Evolutionary conservation across 2,329 filamentous ascomycete genomes (phyloP).

Genomic region (Ceratocystis eucalypticola): DNA sequence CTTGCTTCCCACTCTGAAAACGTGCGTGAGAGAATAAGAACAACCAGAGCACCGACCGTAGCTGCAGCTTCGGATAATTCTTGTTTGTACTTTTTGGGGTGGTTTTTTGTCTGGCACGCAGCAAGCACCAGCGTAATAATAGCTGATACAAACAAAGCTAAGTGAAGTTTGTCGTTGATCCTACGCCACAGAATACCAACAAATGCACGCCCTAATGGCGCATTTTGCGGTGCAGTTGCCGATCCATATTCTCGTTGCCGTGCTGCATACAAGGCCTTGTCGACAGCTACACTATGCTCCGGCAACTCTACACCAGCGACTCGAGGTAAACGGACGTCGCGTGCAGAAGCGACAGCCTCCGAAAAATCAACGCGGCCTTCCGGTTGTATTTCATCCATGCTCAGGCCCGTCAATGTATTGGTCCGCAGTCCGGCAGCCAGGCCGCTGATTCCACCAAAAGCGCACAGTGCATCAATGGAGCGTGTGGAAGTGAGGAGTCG

Average conservation of each 20-base stretch:
- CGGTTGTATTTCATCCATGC: slow-evolving; percentile 35
- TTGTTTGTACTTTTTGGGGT: slow-evolving; percentile 39
- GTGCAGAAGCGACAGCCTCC: slow-evolving; percentile 33
- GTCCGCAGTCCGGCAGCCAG: slow-evolving; percentile 39
- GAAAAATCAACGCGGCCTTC: slow-evolving; percentile 35
- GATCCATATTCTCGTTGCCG: slow-evolving; percentile 7
- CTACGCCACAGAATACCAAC: slow-evolving; percentile 47
- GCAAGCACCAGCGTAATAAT: slow-evolving; percentile 62
- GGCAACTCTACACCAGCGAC: slow-evolving; percentile 18
- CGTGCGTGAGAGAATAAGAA: slow-evolving; percentile 66
- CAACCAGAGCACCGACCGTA: slow-evolving; percentile 61
- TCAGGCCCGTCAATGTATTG: slow-evolving; percentile 35
- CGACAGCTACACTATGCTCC: too few species aligned
- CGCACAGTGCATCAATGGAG: slow-evolving; percentile 35
- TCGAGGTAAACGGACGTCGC: slow-evolving; percentile 24
- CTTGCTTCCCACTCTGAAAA: slow-evolving; percentile 74
- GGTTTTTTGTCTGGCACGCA: slow-evolving; percentile 55
- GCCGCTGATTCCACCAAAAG: slow-evolving; percentile 41
- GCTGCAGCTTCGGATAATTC: slow-evolving; percentile 76
- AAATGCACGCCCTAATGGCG: slow-evolving; percentile 6
- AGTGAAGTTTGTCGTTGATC: slow-evolving; percentile 69
- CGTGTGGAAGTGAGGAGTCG: slow-evolving; percentile 41
- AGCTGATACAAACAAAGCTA: slow-evolving; percentile 56
- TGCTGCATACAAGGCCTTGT: background rate
- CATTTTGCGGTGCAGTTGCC: background rate